Evolutionary conservation across 371 early-diverging fungal genomes (phyloP), one percentile per base, ranked within the genome.

Genomic region (Zopfochytrium polystomum): DNA sequence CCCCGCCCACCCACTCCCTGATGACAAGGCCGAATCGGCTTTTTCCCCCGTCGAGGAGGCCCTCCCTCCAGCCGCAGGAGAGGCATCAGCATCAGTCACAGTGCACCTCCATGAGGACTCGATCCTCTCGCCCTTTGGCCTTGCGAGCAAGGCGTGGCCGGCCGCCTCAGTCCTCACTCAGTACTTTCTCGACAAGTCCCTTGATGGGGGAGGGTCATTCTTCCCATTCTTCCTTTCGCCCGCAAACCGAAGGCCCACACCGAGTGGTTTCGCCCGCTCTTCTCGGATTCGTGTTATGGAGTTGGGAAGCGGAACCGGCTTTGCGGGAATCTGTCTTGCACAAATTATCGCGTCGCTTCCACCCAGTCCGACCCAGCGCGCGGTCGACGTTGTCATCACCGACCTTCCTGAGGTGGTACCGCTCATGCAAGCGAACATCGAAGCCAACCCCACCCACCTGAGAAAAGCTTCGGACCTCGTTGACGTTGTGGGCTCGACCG

Each of bases 261-360:
- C 15, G 22, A 52, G 22, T 9, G 15, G n/a, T n/a, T n/a, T n/a
- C n/a, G n/a, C n/a, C n/a, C n/a, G n/a, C n/a, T n/a, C n/a, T n/a
- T n/a, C n/a, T n/a, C n/a, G 26, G 11, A 9, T 52, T 23, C 22
- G 48, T 27, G 9, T 18, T 33, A 42, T 60, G 20, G 60, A 60
- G 44, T 30, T 60, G 7, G 60, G 60, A 5, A 42, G 42, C 22
- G 60, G 60, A 3, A 60, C 60, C 9, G 60, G 60, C 3, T 22
- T 51, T 18, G 25, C 60, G 20, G 34, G 52, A 25, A 23, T 60
- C 2, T 26, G 31, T 20, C 52, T 60, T 4, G 52, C 34, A n/a
- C 3, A 51, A 9, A 43, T 29, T 25, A 3, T 23, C 4, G 42
- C 42, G n/a, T 13, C 42, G 42, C 11, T 42, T 42, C n/a, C 42